Evolutionary conservation across 371 early-diverging fungal species (phyloP), one percentile per base, ranked within the genome.

Genomic region (Mucor velutinosus): DNA sequence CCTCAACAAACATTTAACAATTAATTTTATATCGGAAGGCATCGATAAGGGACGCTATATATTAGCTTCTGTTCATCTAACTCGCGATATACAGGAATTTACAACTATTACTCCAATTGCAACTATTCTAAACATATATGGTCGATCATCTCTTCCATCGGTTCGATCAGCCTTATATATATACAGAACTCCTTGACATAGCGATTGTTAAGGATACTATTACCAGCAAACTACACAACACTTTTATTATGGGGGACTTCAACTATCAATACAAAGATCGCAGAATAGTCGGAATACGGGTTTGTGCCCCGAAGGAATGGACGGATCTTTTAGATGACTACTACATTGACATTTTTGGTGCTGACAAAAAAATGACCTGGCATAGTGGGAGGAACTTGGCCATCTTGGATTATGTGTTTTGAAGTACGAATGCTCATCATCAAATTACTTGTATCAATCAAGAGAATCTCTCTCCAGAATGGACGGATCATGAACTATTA

Each of bases 191-290:
- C 3, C 2, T 29, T 1, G n/a, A 11, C 4, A 39, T 11, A 4
- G 3, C 41, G 0, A 23, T 39, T 2, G 12, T 39, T 2, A 3
- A 17, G 1, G 19, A 49, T 2, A 15, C 25, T 47, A 3, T 32
- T 17, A 30, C 19, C 43, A 25, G 37, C 10, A 5, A 7, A 29
- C 17, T 30, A 6, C 14, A 7, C 5, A 30, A 1, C 3, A 41
- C 19, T 6, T 41, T 64, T 7, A 64, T 64, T 19, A 25, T 64
- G 55, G 63, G 0, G 63, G n/a, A n/a, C n/a, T n/a, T n/a, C n/a
- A n/a, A n/a, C n/a, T n/a, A n/a, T n/a, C n/a, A n/a, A 6, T 21
- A 17, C 35, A 25, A 30, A 6, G n/a, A 47, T 21, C 14, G 29
- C 3, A 0, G 60, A 3, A 2, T 17, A 4, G 43, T 27, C 14